phyloP scores from a whole-genome alignment of 169 alveolate species.

The Plasmodium vivax region DNA sequence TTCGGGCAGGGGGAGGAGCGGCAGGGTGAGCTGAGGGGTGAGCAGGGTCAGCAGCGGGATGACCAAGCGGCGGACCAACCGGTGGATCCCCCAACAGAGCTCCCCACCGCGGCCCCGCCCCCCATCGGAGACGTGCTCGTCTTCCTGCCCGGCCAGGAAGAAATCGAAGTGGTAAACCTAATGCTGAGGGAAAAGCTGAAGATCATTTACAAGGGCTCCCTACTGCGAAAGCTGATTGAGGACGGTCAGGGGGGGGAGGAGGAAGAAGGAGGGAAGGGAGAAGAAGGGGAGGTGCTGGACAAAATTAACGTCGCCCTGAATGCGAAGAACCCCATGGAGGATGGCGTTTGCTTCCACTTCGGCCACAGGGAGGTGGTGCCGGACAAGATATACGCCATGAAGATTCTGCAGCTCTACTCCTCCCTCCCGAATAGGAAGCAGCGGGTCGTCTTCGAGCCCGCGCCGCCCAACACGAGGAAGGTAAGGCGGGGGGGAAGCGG shows the following conservation, averaged over 20 bases:
- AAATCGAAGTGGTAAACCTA: constrained; percentile 88
- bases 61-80: background rate
- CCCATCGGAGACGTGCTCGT: constrained; percentile 93
- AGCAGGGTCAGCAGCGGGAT: background rate
- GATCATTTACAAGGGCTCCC: constrained; percentile 77
- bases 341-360: constrained; percentile 69
- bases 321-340: background rate
- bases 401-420: constrained; percentile 81
- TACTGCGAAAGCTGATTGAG: constrained; percentile 66
- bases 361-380: constrained; percentile 67
- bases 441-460: constrained; percentile 88
- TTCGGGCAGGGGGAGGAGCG: constrained; percentile 31
- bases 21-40: background rate
- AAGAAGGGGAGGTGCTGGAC: constrained; percentile 2
- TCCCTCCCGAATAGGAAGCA: constrained; percentile 89
- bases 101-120: background rate
- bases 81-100: no score
- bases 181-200: constrained; percentile 79
- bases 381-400: constrained; percentile 64
- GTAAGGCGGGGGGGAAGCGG: background rate
- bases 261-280: constrained; percentile 21
- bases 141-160: constrained; percentile 96
- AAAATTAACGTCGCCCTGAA: constrained; percentile 3
- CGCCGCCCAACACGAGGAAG: constrained; percentile 75
- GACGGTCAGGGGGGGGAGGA: constrained; percentile 44